Evolutionary conservation across 169 alveolate species (phyloP), one percentile per base, ranked within the genome.

Genomic region (Cyclospora cayetanensis): DNA sequence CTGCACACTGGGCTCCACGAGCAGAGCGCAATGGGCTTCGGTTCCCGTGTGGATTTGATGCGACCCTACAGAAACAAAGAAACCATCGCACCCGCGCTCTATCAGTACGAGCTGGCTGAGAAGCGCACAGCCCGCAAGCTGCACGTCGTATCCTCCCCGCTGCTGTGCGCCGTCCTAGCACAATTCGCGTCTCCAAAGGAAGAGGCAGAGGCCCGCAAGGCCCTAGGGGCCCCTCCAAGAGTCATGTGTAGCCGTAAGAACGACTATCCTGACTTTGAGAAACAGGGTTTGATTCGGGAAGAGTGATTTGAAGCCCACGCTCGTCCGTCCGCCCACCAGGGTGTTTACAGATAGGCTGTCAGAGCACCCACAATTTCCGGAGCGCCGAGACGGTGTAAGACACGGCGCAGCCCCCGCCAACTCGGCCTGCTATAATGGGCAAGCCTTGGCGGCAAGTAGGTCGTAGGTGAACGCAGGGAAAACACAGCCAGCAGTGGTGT

Each of bases 121-220:
- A 29, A 46, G 46, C 87, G n/a, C 42, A 0, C 4, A 2, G 87
- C 52, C 39, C 68, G 87, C 27, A n/a, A 20, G 70, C 66, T 77
- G 4, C 34, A 35, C 46, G 87, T 77, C 46, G 70, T 46, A 5
- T 77, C 87, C 5, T 77, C 87, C 1, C 87, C 87, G 25, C 87
- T 77, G 34, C 34, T 77, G 25, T 77, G 66, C 39, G 87, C 70
- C 25, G 87, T 77, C 12, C 34, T 77, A 4, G 52, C 87, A n/a
- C 31, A 77, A 18, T 29, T 77, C 39, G 50, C 18, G 37, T 7
- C 79, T 22, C 37, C 74, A 4, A 12, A 60, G 35, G 74, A 46
- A 46, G 60, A 46, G 60, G 60, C 60, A 46, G 15, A 46, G 60
- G 15, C 7, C 15, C 60, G 60, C 60, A 46, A 46, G 60, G 60